Base-by-base conservation (phyloP, 1,284 basidiomycete genomes). In the Phlebopus sp. region DNA sequence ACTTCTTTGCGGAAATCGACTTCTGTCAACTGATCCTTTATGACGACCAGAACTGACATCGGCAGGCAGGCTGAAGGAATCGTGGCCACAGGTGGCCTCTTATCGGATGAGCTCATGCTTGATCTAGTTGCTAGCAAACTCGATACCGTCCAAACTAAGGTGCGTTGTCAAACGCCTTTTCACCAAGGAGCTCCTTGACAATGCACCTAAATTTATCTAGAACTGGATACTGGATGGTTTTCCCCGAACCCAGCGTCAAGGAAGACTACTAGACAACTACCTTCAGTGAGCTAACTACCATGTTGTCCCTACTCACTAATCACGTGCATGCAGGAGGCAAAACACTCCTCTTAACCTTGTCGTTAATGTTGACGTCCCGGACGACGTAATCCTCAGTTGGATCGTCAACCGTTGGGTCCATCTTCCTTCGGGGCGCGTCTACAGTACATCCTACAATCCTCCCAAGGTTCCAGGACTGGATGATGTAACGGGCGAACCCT, bases 211-310 rank as follows among this genome's bases (percentile, higher is more conserved):
- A 47, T 14, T 14, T 47, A 8, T 30, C 34, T 49, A 87, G 80
- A 84, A 88, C 63, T 97, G 94, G 94, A 87, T 97, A 53, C 69
- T 98, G 35, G 96, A 99, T 58, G 96, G 96, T 7, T 98, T 98
- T 64, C 96, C 96, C 18, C 84, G 96, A 38, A 99, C 96, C 1
- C 71, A 95, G 5, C 82, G 82, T 10, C 96, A 99, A 69, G 95
- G 90, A 2, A 73, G 86, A 62, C 71, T 96, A 31, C 75, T 99
- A 19, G 90, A 97, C 58, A 67, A 69, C 3, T 77, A 87, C 64
- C 75, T 90, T 40, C 74, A 74, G 83, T 86, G 57, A 51, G 77
- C 61, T 48, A 17, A 38, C 46, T 46, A 29, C 40, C 38, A 15
- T 34, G 36, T 18, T 9, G 27, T 37, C 6, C 21, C 13, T 34